phyloP scores from a whole-genome alignment of 163 green algal genomes.

The Scenedesmus sp. region DNA sequence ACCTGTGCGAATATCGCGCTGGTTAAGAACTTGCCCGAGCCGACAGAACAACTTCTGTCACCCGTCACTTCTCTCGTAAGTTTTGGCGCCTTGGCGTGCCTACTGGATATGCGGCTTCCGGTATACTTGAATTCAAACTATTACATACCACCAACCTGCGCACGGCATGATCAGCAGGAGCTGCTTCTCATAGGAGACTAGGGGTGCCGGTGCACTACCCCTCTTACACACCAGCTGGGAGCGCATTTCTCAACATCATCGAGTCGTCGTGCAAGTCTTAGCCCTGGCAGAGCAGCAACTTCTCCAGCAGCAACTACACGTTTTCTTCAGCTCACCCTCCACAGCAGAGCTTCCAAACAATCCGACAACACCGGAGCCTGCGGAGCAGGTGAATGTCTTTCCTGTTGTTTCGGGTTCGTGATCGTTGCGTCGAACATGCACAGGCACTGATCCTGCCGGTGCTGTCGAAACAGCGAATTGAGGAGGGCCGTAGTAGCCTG shows the following conservation, averaged over 20 bases:
- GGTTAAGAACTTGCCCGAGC: too few relatives aligned
- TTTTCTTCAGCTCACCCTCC: not conserved
- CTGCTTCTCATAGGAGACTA: not conserved
- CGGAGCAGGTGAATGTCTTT: not conserved
- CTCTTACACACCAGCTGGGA: conserved; percentile 3
- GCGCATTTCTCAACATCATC: not conserved
- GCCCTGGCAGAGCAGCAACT: not conserved
- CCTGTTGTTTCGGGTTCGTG: not conserved
- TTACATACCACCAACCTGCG: not conserved
- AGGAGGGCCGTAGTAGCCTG: conserved; percentile 1
- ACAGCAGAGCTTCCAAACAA: not conserved
- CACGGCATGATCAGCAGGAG: not conserved
- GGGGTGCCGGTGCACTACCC: conserved; percentile 7
- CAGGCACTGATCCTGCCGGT: not conserved
- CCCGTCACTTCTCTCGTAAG: too few relatives aligned
- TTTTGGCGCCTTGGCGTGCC: not conserved
- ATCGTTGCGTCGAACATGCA: not conserved
- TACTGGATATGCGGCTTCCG: not conserved
- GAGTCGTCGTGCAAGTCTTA: not conserved
- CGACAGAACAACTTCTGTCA: too few relatives aligned
- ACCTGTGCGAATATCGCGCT: too few relatives aligned
- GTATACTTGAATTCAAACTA: not conserved
- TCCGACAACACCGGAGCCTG: not conserved
- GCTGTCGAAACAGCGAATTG: not conserved
- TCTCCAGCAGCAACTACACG: not conserved